Base-by-base conservation (phyloP, 305 asterid genomes). In the Stenogyne calaminthoides region DNA sequence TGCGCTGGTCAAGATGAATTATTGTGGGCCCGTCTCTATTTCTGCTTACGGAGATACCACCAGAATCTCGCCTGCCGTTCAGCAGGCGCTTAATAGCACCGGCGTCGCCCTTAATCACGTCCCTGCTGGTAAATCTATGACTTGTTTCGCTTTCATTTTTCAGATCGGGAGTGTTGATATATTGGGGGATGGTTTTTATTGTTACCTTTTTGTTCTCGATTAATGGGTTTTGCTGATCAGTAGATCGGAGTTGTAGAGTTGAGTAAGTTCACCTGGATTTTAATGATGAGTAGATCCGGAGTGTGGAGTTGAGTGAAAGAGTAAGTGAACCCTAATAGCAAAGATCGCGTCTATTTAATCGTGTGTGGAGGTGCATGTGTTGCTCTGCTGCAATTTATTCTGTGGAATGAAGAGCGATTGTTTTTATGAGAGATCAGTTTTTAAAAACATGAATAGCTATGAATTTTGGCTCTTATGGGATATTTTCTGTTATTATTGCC, bases 71-170 rank as follows among this genome's bases (percentile, higher is more conserved):
- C 66, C 92, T 0, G 57, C 89, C 18, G 86, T 88, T 39, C 97
- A 91, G 62, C 95, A 91, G 77, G 97, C 97, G 29, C 92, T 91
- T 39, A 91, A 90, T 46, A 94, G 98, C 67, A 94, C 98, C 49
- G 98, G 98, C 16, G 89, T 94, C 61, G 87, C 97, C 7, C 97
- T 94, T 54, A 91, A 91, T 71, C 97, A 94, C 74, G 98, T 93
- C 22, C 98, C 98, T 0, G 92, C 97, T 40, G 98, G 98, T 93
- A 80, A 61, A 60, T 66, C 72, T 59, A 11, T 19, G 0, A 34
- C 76, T 19, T 49, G 0, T 39, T 65, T 67, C 32, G 16, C 9
- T 37, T 6, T 5, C 2, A 4, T 67, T 42, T 55, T 37, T 56
- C 14, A 73, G 77, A 65, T 76, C 75, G 29, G n/a, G 51, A 49